A percentile compares a stretch with the other conserved stretches of the same genome.
Conservation (phyloP, 1,284 basidiomycete species). For the Chiua sp. region DNA sequence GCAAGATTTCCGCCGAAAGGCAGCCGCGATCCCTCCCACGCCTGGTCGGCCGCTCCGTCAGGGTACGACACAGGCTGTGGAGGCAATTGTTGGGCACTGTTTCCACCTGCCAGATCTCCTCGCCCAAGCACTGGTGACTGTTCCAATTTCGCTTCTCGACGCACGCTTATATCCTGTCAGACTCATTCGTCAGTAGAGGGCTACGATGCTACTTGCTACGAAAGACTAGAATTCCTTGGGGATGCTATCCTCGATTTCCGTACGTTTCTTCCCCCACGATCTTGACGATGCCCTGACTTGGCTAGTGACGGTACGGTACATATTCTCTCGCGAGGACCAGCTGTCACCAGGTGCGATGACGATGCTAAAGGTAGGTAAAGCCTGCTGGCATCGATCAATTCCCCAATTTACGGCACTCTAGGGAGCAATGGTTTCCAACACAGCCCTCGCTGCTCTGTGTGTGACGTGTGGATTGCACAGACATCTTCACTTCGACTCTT, state of each 20-base stretch:
- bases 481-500: constrained; percentile 62
- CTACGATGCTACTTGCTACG: constrained; percentile 61
- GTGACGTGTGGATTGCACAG: constrained; percentile 68
- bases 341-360: constrained; percentile 76
- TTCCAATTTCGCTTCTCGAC: background rate
- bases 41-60: constrained; percentile 48
- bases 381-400: constrained; percentile 5
- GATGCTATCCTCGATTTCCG: constrained; percentile 83
- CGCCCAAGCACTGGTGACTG: constrained; percentile 70
- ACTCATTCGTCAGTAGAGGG: constrained; percentile 67
- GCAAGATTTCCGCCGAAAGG: constrained; percentile 69
- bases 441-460: constrained; percentile 73
- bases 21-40: constrained; percentile 46
- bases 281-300: constrained; percentile 10
- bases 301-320: constrained; percentile 74
- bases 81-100: constrained; percentile 64
- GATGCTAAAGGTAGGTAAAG: constrained; percentile 64
- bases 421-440: constrained; percentile 84
- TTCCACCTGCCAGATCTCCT: constrained; percentile 67
- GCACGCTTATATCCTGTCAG: constrained; percentile 40
- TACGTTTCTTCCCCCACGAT: constrained; percentile 41
- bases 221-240: constrained; percentile 82
- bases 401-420: constrained; percentile 35
- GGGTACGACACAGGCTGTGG: constrained; percentile 58
- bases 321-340: constrained; percentile 65